Percentiles rank a stretch among this genome's conserved stretches.
Evolutionary conservation across 805 yeast species (phyloP).

Genomic region (Candida xyloterini): DNA sequence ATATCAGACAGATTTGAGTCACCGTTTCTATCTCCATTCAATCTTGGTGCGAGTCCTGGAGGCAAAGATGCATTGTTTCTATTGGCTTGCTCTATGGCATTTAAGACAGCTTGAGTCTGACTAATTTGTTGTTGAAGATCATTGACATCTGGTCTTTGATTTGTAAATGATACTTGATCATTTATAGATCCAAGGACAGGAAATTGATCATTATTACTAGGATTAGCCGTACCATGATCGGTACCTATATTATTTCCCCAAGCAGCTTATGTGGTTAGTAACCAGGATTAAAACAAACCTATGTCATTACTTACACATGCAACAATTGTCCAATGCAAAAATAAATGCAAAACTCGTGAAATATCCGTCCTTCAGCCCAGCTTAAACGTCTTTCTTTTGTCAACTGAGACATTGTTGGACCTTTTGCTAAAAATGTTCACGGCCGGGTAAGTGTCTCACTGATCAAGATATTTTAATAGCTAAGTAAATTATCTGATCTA

Average conservation of each 20-base stretch:
- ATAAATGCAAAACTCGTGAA: slow-evolving; percentile 1
- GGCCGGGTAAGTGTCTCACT: slow-evolving; percentile 7
- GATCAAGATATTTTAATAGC: background rate
- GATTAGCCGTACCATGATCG: slow-evolving; percentile 9
- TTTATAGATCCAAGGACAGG: slow-evolving; percentile 27
- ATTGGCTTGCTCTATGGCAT: slow-evolving; percentile 24
- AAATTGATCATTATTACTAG: slow-evolving; percentile 24
- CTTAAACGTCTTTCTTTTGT: slow-evolving; percentile 2
- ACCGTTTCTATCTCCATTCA: slow-evolving; percentile 5
- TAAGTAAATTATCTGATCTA: background rate
- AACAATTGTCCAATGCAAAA: slow-evolving; percentile 2
- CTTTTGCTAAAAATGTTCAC: slow-evolving; percentile 6
- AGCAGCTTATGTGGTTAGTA: slow-evolving; percentile 7
- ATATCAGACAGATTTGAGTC: slow-evolving; percentile 34
- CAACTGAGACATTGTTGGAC: slow-evolving; percentile 6
- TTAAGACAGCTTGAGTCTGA: slow-evolving; percentile 26
- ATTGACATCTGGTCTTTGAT: slow-evolving; percentile 10
- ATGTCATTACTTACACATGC: slow-evolving; percentile 7
- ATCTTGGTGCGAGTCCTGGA: slow-evolving; percentile 9
- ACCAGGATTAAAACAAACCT: background rate
- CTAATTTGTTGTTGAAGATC: slow-evolving; percentile 24
- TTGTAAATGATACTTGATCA: slow-evolving; percentile 8
- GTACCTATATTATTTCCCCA: slow-evolving; percentile 11
- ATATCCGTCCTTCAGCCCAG: background rate
- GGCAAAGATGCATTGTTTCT: slow-evolving; percentile 10